Percentiles rank a stretch among this genome's conserved stretches.
Evolutionary conservation across 352 stramenopile genomes (phyloP).

Genomic region (Pythium coloratum): DNA sequence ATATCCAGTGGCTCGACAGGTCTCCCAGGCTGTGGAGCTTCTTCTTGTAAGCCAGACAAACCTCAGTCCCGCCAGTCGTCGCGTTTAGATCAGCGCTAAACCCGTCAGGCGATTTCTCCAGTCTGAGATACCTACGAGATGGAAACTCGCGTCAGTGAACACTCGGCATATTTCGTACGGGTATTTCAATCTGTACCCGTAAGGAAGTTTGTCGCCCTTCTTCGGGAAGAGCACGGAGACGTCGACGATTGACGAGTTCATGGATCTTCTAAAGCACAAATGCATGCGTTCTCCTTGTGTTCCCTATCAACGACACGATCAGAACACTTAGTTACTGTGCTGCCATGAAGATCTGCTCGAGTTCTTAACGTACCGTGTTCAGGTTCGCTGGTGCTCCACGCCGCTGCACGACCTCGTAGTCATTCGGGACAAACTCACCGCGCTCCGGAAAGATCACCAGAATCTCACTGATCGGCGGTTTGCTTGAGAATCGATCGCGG

Average conservation of each 20-base stretch:
- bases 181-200: conserved; percentile 41
- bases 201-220: conserved; percentile 83
- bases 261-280: conserved; percentile 73
- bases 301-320: conserved; percentile 35
- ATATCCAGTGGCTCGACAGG: neutral
- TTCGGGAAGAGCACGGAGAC: conserved; percentile 73
- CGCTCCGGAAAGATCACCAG: conserved; percentile 73
- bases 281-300: conserved; percentile 83
- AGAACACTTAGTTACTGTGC: neutral
- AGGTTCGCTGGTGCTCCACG: conserved; percentile 65
- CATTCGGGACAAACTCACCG: conserved; percentile 70
- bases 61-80: conserved; percentile 70
- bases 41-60: conserved; percentile 84
- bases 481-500: conserved; percentile 44
- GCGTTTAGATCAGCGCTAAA: conserved; percentile 73
- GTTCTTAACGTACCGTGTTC: conserved; percentile 48
- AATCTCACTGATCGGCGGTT: conserved; percentile 77
- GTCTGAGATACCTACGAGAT: conserved; percentile 60
- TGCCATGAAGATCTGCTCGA: neutral
- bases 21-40: conserved; percentile 9
- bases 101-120: conserved; percentile 70
- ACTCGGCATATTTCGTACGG: too few species aligned
- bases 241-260: conserved; percentile 60
- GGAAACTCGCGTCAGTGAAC: neutral
- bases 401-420: conserved; percentile 75